phyloP scores from a whole-genome alignment of 139 green algal species.

The Coccomyxa sp. region DNA sequence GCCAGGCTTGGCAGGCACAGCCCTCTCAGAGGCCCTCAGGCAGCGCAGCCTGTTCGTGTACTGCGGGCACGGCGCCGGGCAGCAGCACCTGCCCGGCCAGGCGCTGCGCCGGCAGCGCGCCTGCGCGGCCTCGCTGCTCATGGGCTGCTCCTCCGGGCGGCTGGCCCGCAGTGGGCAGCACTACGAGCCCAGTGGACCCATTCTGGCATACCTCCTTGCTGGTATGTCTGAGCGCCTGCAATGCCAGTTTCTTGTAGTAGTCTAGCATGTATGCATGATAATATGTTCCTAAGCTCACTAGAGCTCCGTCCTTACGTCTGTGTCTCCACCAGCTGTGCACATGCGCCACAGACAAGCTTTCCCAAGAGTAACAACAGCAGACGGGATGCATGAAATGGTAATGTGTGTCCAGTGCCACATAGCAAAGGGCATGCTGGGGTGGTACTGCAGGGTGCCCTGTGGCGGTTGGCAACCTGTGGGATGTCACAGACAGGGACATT shows the following conservation, averaged over 20 bases:
- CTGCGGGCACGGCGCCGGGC: conserved; percentile 84
- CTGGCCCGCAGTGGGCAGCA: conserved; percentile 33
- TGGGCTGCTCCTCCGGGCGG: conserved; percentile 89
- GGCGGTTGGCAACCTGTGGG: conserved; percentile 89
- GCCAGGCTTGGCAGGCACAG: conserved; percentile 15
- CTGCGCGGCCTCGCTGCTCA: conserved; percentile 71
- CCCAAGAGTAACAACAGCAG: no score
- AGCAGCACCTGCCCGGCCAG: conserved; percentile 66
- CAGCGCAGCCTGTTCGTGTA: conserved; percentile 81
- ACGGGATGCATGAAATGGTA: no score
- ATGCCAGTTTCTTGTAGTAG: no score
- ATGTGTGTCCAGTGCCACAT: no score
- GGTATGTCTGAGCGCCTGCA: no score
- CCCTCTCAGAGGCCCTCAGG: conserved; percentile 51
- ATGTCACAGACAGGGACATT: conserved; percentile 95
- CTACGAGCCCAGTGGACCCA: conserved; percentile 66
- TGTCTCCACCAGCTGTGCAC: no score
- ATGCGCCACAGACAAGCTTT: no score
- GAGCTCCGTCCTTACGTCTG: no score
- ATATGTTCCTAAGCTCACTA: no score
- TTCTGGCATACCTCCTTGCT: conserved; percentile 73
- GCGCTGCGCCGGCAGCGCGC: conserved; percentile 50
- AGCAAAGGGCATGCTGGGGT: not conserved
- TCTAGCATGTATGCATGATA: no score
- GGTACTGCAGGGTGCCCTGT: conserved; percentile 73